A percentile compares a stretch with the other conserved stretches of the same genome.
These are phyloP conservation scores for Mortierella sp. DNA, from an alignment of 371 early-diverging fungal species.

Conservation along the genomic window DNA sequence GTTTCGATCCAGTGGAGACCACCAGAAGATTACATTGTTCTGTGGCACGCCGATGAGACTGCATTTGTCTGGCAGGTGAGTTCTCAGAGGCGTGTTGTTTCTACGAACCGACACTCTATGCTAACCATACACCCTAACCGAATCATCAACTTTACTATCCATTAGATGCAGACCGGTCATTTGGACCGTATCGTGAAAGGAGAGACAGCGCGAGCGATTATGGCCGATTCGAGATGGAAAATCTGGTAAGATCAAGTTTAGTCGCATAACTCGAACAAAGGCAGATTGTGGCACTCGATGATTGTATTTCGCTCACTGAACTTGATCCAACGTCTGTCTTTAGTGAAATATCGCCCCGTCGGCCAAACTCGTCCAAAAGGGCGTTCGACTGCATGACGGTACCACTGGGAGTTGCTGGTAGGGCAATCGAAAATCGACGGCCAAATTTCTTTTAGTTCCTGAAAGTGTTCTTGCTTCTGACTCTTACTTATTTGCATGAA, in stretches of 20 bases:
- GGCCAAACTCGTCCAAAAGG: conserved; percentile 21
- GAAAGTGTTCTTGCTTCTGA: neutral
- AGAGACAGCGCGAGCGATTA: conserved; percentile 66
- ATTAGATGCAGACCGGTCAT: conserved; percentile 81
- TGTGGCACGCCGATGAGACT: conserved; percentile 75
- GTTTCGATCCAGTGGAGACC: conserved; percentile 78
- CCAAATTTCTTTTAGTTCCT: neutral
- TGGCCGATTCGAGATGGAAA: conserved; percentile 71
- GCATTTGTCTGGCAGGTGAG: conserved; percentile 86
- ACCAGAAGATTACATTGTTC: conserved; percentile 76
- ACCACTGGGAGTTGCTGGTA: conserved; percentile 24
- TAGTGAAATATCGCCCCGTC: conserved; percentile 25
- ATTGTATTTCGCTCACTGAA: no score
- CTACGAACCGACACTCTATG: neutral
- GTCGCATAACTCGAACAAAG: neutral
- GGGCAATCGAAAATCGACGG: neutral
- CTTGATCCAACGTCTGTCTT: neutral
- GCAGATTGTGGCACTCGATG: neutral
- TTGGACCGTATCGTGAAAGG: conserved; percentile 79
- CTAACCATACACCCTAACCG: neutral
- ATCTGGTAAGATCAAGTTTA: conserved; percentile 18
- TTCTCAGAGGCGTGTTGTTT: neutral
- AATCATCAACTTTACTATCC: neutral
- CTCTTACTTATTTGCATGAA: neutral
- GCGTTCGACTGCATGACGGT: conserved; percentile 44